Conservation (phyloP, 768 basidiomycete species). For the Lyophyllum decastes region DNA sequence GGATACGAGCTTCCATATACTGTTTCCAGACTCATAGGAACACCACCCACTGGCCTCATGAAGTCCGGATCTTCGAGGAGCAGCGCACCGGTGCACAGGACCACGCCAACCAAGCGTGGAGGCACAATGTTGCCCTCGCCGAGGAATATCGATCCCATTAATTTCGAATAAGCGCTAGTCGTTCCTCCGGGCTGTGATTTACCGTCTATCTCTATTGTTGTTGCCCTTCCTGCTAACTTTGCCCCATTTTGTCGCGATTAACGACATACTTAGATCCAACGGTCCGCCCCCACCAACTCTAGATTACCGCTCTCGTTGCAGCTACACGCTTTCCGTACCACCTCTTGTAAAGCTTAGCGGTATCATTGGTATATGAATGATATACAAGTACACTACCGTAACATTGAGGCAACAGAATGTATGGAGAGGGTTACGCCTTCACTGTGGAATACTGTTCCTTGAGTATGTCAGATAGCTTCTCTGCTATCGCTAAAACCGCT, state of each 20-base stretch:
- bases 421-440: not conserved
- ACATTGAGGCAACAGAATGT: not conserved
- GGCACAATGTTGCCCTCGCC: conserved; percentile 43
- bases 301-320: not conserved
- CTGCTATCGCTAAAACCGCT: conserved; percentile 31
- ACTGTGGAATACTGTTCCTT: conserved; percentile 24
- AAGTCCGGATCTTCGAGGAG: conserved; percentile 39
- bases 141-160: conserved; percentile 44
- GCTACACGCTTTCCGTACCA: not conserved
- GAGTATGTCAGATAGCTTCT: conserved; percentile 32
- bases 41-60: conserved; percentile 67
- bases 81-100: conserved; percentile 22
- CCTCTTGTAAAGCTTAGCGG: not conserved
- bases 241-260: not conserved
- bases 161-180: conserved; percentile 30
- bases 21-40: conserved; percentile 74
- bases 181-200: conserved; percentile 5
- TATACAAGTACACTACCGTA: not conserved
- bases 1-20: conserved; percentile 83
- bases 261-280: not conserved
- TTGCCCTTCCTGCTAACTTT: not conserved
- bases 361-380: not conserved
- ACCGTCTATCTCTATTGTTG: conserved; percentile 5
- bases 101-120: conserved; percentile 26
- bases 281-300: not conserved